phyloP scores from a whole-genome alignment of 2,329 filamentous ascomycete species.

The Cladosporium sp. region DNA sequence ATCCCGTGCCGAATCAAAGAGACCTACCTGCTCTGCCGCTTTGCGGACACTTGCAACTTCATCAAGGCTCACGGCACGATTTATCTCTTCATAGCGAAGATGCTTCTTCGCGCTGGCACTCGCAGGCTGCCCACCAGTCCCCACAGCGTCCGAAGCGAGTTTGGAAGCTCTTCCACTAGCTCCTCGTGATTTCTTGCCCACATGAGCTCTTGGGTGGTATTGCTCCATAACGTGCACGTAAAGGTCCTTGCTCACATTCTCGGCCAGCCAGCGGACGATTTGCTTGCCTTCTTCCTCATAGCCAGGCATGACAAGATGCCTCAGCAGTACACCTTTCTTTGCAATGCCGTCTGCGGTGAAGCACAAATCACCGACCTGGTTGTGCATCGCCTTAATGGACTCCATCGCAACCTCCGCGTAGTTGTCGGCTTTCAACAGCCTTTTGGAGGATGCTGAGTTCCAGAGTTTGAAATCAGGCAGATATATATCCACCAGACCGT shows the following conservation, averaged over 20 bases:
- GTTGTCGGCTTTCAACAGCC: conserved; percentile 73
- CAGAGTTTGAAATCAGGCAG: conserved; percentile 87
- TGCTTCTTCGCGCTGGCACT: conserved; percentile 32
- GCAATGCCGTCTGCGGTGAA: conserved; percentile 80
- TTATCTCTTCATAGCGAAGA: conserved; percentile 71
- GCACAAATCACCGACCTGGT: conserved; percentile 75
- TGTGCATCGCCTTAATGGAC: conserved; percentile 75
- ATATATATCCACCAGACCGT: conserved; percentile 81
- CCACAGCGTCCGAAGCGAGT: not conserved
- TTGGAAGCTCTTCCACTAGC: not conserved
- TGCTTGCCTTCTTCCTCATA: conserved; percentile 67
- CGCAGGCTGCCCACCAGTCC: not conserved
- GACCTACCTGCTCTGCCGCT: conserved; percentile 51
- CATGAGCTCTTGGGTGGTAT: conserved; percentile 75
- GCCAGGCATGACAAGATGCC: conserved; percentile 83
- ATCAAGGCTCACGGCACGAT: conserved; percentile 60
- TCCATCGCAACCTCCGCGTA: conserved; percentile 70
- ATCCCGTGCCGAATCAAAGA: too few relatives aligned
- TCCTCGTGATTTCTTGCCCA: conserved; percentile 61
- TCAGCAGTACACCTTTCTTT: conserved; percentile 68
- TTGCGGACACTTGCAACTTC: conserved; percentile 64
- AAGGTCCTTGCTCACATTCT: conserved; percentile 67
- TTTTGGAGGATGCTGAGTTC: conserved; percentile 60
- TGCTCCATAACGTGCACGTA: conserved; percentile 91
- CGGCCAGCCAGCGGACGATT: conserved; percentile 74